Conservation (phyloP, 2,329 filamentous ascomycete species). For the Ceratocystis alfenasii region DNA sequence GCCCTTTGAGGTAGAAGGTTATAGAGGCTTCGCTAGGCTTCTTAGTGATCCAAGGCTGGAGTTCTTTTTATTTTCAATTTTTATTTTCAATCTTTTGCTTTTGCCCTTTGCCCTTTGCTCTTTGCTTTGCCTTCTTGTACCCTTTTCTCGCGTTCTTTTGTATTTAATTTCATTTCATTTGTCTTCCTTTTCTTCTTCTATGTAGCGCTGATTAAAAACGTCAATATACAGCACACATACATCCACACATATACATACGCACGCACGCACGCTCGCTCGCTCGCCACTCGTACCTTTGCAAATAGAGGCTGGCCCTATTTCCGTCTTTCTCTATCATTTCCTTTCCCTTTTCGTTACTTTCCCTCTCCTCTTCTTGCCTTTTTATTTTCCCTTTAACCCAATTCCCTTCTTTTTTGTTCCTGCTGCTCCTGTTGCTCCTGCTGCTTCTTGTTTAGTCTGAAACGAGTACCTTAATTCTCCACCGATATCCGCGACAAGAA, state of each 20-base stretch:
- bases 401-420: not conserved
- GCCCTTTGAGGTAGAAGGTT: too few species aligned
- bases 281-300: not conserved
- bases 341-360: not conserved
- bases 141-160: not conserved
- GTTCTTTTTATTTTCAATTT: not conserved
- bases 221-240: not conserved
- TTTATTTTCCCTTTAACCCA: not conserved
- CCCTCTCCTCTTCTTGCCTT: not conserved
- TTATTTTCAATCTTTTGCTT: not conserved
- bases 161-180: not conserved
- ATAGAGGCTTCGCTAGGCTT: too few species aligned
- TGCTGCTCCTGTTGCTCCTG: not conserved
- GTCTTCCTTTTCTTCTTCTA: not conserved
- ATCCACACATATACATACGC: not conserved
- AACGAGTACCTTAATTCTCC: conserved; percentile 3
- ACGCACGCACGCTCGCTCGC: not conserved
- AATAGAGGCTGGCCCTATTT: not conserved
- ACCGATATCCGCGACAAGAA: not conserved
- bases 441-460: not conserved
- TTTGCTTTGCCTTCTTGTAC: not conserved
- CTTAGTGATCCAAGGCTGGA: not conserved
- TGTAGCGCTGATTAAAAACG: not conserved
- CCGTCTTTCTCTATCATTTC: not conserved
- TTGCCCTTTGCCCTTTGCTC: not conserved